Conservation (phyloP, 192 early-diverging fungal species). For the Linnemannia hyalina region DNA sequence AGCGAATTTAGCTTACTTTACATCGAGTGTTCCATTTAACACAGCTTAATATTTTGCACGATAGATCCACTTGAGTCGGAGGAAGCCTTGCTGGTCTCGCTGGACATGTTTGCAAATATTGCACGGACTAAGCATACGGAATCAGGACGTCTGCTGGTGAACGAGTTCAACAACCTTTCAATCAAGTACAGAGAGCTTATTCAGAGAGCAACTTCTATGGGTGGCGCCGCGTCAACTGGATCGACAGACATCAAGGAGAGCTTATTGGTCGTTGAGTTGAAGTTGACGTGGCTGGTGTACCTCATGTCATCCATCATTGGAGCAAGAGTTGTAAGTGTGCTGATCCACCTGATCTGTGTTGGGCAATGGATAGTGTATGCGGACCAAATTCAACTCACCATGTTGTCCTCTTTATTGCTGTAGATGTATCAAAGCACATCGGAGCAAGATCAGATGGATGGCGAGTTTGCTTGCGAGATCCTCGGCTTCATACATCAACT, state of each 20-base stretch:
- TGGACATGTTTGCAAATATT: conserved; percentile 79
- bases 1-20: neutral
- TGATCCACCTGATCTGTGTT: neutral
- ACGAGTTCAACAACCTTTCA: conserved; percentile 18
- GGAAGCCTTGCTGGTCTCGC: conserved; percentile 71
- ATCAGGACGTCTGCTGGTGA: conserved; percentile 51
- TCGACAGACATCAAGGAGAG: conserved; percentile 42
- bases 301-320: conserved; percentile 77
- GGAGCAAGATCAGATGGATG: conserved; percentile 85
- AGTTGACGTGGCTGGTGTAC: conserved; percentile 88
- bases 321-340: conserved; percentile 65
- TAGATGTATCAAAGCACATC: conserved; percentile 77
- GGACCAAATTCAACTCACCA: neutral
- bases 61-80: conserved; percentile 76
- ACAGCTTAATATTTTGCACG: neutral
- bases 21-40: neutral
- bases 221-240: conserved; percentile 17
- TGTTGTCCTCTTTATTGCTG: conserved; percentile 7
- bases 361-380: neutral
- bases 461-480: conserved; percentile 75
- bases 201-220: conserved; percentile 19
- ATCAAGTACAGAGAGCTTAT: conserved; percentile 36
- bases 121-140: conserved; percentile 77
- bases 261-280: conserved; percentile 40
- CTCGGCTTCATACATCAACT: conserved; percentile 81